phyloP scores from a whole-genome alignment of 805 yeast genomes.

The Candida ficus region DNA sequence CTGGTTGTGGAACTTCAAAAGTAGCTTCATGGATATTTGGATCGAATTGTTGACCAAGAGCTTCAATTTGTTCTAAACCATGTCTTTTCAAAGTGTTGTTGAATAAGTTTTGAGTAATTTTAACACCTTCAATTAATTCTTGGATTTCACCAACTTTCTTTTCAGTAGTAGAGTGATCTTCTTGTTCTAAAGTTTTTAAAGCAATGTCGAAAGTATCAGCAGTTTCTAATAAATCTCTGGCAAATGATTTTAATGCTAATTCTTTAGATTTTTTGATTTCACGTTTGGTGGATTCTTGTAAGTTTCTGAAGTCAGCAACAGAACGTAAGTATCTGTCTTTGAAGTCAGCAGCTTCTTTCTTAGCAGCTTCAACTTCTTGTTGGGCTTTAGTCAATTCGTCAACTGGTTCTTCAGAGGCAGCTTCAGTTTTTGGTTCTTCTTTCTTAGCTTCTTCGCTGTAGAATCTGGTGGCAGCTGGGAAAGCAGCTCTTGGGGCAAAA shows the following conservation, averaged over 20 bases:
- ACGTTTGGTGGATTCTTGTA: slow-evolving; percentile 27
- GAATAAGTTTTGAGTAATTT: slow-evolving; percentile 43
- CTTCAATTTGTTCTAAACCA: slow-evolving; percentile 45
- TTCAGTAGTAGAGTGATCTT: slow-evolving; percentile 20
- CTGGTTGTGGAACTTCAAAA: slow-evolving; percentile 48
- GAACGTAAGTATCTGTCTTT: slow-evolving; percentile 24
- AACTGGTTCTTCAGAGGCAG: slow-evolving; percentile 15
- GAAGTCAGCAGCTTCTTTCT: slow-evolving; percentile 24
- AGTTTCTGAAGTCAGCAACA: slow-evolving; percentile 27
- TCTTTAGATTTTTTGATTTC: slow-evolving; percentile 27
- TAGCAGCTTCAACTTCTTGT: slow-evolving; percentile 18
- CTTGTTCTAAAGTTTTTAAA: slow-evolving; percentile 21
- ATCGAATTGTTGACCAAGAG: slow-evolving; percentile 44
- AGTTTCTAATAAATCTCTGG: slow-evolving; percentile 25
- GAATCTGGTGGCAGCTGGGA: slow-evolving; percentile 15
- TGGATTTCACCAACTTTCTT: slow-evolving; percentile 35
- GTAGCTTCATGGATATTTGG: slow-evolving; percentile 52
- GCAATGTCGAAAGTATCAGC: slow-evolving; percentile 28
- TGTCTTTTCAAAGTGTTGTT: slow-evolving; percentile 44
- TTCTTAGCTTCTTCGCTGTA: slow-evolving; percentile 26
- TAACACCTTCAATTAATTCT: slow-evolving; percentile 47
- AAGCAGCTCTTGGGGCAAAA: slow-evolving; percentile 1
- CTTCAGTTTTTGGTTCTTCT: slow-evolving; percentile 12
- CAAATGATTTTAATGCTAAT: slow-evolving; percentile 25
- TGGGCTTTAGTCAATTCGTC: slow-evolving; percentile 19